Base-by-base conservation (phyloP, 1,284 basidiomycete species). In the Ceraceosorus guamensis region DNA sequence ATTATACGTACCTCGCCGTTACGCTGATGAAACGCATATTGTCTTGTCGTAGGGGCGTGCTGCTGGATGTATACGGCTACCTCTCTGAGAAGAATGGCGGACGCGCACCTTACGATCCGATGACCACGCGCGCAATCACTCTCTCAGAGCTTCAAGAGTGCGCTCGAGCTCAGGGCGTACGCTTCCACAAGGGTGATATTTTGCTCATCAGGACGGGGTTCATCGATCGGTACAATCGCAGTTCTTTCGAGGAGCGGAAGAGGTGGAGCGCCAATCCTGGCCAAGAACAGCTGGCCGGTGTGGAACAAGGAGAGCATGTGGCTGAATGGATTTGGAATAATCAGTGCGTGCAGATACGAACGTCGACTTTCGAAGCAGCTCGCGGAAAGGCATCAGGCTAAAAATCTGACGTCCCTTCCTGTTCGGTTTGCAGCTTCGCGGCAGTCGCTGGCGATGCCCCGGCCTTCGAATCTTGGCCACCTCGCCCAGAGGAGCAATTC, bases 381-480 rank as follows among this genome's bases (percentile, higher is more conserved):
- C 24, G 24, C 24, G 24, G 3, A 24, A 24, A 24, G 2, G 24
- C 24, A 24, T 24, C 24, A 24, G 24, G 24, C 24, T 24, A 24
- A 24, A 1, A 3, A 24, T 24, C 24, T 24, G 24, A 1, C 24
- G 3, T 24, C 24, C 24, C 3, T 24, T 24, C 24, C 24, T 24
- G 24, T 24, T 24, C 24, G 24, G 24, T 24, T 24, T 24, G 24
- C 24, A 24, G 24, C 70, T 87, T 87, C 70, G 83, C 85, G 0
- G 85, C 86, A 3, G 72, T 87, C 43, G 85, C 85, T 3, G 85
- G 84, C 31, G 86, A 87, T 76, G 83, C 84, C 63, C 86, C 86
- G n/a, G 77, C 84, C 3, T 76, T 87, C 50, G 86, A 85, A 83
- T 75, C 81, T 35, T 85, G 84, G 82, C 68, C 68, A 1, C 54